phyloP scores from a whole-genome alignment of 805 yeast species.

The Candida incommunis region DNA sequence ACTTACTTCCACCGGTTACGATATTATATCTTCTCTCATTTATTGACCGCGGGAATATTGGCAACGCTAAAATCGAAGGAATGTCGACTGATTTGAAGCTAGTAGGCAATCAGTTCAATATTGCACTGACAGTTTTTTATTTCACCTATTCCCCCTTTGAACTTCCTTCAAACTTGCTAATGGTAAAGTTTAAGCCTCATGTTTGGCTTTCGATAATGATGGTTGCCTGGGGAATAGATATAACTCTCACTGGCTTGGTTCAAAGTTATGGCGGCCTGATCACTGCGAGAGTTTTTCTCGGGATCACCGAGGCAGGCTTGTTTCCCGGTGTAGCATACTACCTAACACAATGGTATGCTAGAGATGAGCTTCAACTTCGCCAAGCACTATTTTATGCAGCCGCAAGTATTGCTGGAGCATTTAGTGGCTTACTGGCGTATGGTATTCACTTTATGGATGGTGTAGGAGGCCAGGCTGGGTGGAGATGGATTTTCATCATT shows the following conservation, averaged over 20 bases:
- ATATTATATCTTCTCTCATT: conserved; percentile 18
- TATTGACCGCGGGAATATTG: conserved; percentile 34
- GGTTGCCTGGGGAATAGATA: not conserved
- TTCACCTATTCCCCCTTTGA: too few relatives aligned
- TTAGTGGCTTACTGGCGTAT: not conserved
- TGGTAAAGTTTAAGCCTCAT: not conserved
- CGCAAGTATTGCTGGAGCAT: not conserved
- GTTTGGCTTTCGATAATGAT: not conserved
- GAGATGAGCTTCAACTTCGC: not conserved
- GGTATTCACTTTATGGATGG: conserved; percentile 26
- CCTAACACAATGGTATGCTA: not conserved
- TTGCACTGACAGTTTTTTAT: not conserved
- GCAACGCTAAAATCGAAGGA: conserved; percentile 14
- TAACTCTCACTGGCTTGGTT: not conserved
- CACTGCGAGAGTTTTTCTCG: not conserved
- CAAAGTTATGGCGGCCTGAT: not conserved
- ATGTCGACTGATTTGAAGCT: not conserved
- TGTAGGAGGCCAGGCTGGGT: conserved; percentile 28
- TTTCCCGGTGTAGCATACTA: not conserved
- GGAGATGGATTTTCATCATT: conserved; percentile 37
- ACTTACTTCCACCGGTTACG: conserved; percentile 13
- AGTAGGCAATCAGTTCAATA: not conserved
- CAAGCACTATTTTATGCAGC: not conserved
- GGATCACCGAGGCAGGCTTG: not conserved
- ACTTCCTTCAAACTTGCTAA: not conserved